Base-by-base conservation (phyloP, 2,329 filamentous ascomycete genomes). In the Graphilbum fragrans region DNA sequence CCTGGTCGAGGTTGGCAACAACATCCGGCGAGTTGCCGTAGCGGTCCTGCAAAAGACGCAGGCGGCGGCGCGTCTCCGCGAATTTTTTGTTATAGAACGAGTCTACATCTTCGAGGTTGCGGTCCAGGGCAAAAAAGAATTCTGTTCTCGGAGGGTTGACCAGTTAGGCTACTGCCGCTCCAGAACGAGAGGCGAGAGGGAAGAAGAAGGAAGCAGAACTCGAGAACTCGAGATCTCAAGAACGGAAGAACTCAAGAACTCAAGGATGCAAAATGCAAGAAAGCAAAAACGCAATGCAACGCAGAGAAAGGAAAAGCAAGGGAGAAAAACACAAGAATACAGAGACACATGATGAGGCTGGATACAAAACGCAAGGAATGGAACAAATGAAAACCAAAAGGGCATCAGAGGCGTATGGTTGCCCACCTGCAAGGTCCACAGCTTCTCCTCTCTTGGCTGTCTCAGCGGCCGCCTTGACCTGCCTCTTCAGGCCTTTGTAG, bases 81-180 rank as follows among this genome's bases (percentile, higher is more conserved):
- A 87, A 86, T 59, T 95, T 95, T 60, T 88, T 93, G 66, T 94
- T 95, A 69, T 95, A 96, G 62, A 98, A 96, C 39, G 77, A 76
- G 61, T 95, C 87, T 59, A 98, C 90, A 63, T 94, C 84, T 68
- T 98, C 92, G 55, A 98, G 80, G 58, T 96, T 95, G 53, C 92
- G 85, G 59, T 98, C 92, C 59, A 98, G 79, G 49, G 82, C 85
- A 61, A 90, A 94, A 68, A 95, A 94, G 72, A 98, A 94, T 61
- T 88, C 92, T 95, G 67, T 53, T 53, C 48, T 46, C 50, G 22
- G 38, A 35, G 8, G 25, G 38, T 35, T n/a, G 11, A 47, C 49
- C 50, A 48, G 59, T 64, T 58, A 65, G 61, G 59, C 50, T 52
- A 55, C 49, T 53, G 18, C 31, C 45, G 39, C 36, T 50, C 42